Evolutionary conservation across 495 filamentous ascomycete species (phyloP).

Genomic region (Cenococcum geophilum): DNA sequence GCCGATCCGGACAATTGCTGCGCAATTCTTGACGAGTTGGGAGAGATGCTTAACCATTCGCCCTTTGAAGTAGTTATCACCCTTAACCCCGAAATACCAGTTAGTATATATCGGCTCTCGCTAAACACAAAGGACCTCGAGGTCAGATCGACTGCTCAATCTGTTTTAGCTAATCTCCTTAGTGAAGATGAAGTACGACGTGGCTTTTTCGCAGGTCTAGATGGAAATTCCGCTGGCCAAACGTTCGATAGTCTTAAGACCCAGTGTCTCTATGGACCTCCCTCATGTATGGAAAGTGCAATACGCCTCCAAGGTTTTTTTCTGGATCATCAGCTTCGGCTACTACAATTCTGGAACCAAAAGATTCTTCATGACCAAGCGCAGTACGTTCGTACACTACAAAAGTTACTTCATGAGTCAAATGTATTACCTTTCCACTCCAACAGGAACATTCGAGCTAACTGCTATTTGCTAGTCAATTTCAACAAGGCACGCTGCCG

Average conservation of each 20-base stretch:
- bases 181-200: neutral
- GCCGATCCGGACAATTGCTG: conserved; percentile 3
- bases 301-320: conserved; percentile 20
- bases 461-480: conserved; percentile 19
- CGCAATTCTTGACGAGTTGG: neutral
- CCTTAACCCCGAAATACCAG: neutral
- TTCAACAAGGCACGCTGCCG: conserved; percentile 22
- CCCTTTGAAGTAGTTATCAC: neutral
- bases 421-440: conserved; percentile 13
- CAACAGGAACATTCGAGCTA: neutral
- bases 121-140: neutral
- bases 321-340: conserved; percentile 13
- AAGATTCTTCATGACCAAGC: neutral
- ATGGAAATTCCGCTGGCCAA: neutral
- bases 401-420: conserved; percentile 11
- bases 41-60: neutral
- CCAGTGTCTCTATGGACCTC: conserved; percentile 15
- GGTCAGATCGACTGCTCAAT: neutral
- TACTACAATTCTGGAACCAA: neutral
- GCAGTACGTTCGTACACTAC: conserved; percentile 13
- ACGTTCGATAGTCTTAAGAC: conserved; percentile 14
- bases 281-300: conserved; percentile 18
- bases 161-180: neutral
- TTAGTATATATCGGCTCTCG: neutral
- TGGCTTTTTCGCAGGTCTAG: neutral